phyloP scores from a whole-genome alignment of 495 filamentous ascomycete genomes.

The Jackrogersella multiformis region DNA sequence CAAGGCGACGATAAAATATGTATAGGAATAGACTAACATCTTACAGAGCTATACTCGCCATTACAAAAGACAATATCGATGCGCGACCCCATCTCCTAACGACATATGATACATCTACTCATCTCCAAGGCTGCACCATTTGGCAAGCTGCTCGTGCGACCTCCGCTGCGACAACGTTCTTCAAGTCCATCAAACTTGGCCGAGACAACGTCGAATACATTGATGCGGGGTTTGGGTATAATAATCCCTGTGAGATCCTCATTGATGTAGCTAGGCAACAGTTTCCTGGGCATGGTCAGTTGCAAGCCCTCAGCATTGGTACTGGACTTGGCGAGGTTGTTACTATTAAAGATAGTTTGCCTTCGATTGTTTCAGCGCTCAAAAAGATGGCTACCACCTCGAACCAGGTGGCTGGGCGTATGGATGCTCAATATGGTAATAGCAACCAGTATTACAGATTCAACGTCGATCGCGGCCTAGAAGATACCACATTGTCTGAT shows the following conservation, averaged over 20 bases:
- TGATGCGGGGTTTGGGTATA: neutral
- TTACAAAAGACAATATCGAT: neutral
- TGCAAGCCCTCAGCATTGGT: neutral
- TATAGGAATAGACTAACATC: neutral
- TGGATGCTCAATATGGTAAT: neutral
- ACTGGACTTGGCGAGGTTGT: neutral
- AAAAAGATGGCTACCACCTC: neutral
- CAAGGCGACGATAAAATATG: neutral
- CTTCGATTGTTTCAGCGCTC: neutral
- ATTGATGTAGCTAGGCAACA: neutral
- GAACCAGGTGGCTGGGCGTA: neutral
- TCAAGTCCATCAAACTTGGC: neutral
- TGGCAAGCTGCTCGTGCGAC: neutral
- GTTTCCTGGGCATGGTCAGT: neutral
- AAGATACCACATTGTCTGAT: neutral
- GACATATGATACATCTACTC: neutral
- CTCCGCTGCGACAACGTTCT: neutral
- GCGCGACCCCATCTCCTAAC: neutral
- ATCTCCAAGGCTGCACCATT: neutral
- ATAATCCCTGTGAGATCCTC: neutral
- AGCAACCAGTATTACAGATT: neutral
- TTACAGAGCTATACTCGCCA: neutral
- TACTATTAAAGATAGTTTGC: neutral
- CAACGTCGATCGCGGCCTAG: neutral
- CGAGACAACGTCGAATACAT: neutral